A percentile compares a stretch with the other conserved stretches of the same genome.
Evolutionary conservation across 2,329 filamentous ascomycete species (phyloP).

Genomic region (Penicillium sumatraense): DNA sequence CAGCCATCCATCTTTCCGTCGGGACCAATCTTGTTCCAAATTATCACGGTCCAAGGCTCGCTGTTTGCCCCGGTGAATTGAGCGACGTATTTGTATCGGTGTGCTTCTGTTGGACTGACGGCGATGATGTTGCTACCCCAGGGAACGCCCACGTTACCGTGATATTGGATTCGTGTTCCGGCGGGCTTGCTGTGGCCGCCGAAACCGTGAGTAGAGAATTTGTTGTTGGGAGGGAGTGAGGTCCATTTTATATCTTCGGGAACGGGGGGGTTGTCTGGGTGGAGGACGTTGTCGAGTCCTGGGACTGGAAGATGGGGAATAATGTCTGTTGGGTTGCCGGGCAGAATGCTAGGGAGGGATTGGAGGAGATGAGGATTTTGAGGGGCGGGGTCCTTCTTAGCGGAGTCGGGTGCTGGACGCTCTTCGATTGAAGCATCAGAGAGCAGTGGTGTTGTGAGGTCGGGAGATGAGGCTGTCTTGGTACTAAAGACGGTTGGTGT

Average conservation of each 20-base stretch:
- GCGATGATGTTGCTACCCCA: constrained; percentile 48
- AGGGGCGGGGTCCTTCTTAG: not conserved
- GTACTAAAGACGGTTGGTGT: not conserved
- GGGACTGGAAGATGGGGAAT: constrained; percentile 13
- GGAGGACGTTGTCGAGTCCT: constrained; percentile 7
- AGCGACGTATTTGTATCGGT: constrained; percentile 43
- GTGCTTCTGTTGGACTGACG: constrained; percentile 34
- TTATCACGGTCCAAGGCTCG: constrained; percentile 37
- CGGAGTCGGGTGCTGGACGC: not conserved
- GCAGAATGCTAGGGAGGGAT: constrained; percentile 12
- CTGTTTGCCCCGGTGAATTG: constrained; percentile 36
- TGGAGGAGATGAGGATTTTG: not conserved
- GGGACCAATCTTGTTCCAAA: constrained; percentile 48
- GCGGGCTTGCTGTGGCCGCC: constrained; percentile 33
- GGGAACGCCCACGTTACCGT: constrained; percentile 43
- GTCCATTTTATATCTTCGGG: constrained; percentile 26
- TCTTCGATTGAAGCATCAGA: constrained; percentile 2
- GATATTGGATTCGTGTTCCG: constrained; percentile 31
- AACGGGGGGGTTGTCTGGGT: constrained; percentile 2
- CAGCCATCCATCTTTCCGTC: constrained; percentile 41
- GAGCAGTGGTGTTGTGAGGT: not conserved
- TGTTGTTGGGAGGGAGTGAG: constrained; percentile 19
- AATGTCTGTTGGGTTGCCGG: constrained; percentile 8
- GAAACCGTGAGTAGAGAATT: constrained; percentile 34
- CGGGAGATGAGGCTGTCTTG: not conserved